phyloP scores from a whole-genome alignment of 2,329 filamentous ascomycete species.

The Penicillium expansum region DNA sequence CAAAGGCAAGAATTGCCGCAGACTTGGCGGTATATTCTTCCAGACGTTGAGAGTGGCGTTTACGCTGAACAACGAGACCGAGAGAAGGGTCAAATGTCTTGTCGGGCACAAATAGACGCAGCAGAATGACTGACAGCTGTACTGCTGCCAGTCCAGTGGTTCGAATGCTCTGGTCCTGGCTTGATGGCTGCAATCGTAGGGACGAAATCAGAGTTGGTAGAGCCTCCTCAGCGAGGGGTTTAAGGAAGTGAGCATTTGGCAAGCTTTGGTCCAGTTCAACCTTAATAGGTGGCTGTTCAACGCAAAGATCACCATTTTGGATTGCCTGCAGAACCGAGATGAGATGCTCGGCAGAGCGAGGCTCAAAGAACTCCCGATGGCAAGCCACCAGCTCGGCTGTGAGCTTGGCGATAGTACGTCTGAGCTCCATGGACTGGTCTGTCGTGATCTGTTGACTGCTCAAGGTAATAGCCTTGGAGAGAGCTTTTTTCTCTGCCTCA shows the following conservation, averaged over 20 bases:
- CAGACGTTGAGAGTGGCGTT: slow-evolving; percentile 57
- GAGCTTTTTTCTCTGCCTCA: slow-evolving; percentile 61
- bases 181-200: slow-evolving; percentile 17
- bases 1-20: slow-evolving; percentile 62
- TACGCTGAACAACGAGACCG: slow-evolving; percentile 60
- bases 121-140: slow-evolving; percentile 68
- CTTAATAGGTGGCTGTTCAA: slow-evolving; percentile 11
- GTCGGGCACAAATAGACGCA: slow-evolving; percentile 82
- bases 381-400: slow-evolving; percentile 34
- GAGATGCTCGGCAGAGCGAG: slow-evolving; percentile 26
- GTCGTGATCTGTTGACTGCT: slow-evolving; percentile 51
- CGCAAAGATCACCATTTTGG: slow-evolving; percentile 21
- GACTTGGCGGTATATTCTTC: slow-evolving; percentile 57
- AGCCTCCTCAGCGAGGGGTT: slow-evolving; percentile 28
- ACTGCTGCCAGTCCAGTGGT: slow-evolving; percentile 66
- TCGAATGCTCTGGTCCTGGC: slow-evolving; percentile 24
- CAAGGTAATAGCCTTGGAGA: slow-evolving; percentile 56
- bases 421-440: slow-evolving; percentile 53
- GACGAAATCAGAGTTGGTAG: slow-evolving; percentile 29
- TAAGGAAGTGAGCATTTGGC: slow-evolving; percentile 38
- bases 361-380: slow-evolving; percentile 37
- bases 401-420: slow-evolving; percentile 45
- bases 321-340: slow-evolving; percentile 25
- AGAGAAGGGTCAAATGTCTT: slow-evolving; percentile 78
- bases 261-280: slow-evolving; percentile 23